Base-by-base conservation (phyloP, 208 protist genomes). In the Trypanosoma rangeli region DNA sequence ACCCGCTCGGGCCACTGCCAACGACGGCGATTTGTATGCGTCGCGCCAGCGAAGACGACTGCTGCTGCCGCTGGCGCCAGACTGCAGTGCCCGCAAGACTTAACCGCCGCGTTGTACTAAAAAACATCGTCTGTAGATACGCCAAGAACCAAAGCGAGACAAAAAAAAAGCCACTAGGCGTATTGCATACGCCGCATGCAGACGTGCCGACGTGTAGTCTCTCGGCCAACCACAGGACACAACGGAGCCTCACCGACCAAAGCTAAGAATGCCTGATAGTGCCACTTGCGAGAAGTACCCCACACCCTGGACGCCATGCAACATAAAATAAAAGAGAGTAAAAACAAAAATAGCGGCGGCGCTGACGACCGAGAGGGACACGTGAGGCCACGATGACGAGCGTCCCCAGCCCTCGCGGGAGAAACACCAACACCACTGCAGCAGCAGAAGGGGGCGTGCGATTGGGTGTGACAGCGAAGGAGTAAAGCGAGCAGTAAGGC, bases 1-100 rank as follows among this genome's bases (percentile, higher is more conserved):
- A 98, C n/a, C 96, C 98, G 42, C 93, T 90, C 0, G 98, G 98
- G 2, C 98, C 98, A 62, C 89, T 96, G 37, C 98, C 98, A 9
- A 99, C 86, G 20, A 99, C 80, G 10, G 93, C 93, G 33, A 97
- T 87, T 69, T 97, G 89, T n/a, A 89, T 73, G 33, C 87, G 87
- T 37, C 77, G 69, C 49, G 63, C 29, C 54, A 26, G 18, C 50
- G 50, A 1, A 10, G 50, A 10, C 24, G 1, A 18, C 24, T 22
- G 50, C 24, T 29, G 1, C 9, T 55, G 20, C 50, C 24, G 16
- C 18, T 1, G 4, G 5, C 54, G 54, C 54, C 15, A 35, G 1
- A 58, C n/a, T 35, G 54, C 35, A 48, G 61, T 33, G 26, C n/a
- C 12, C 18, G 10, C 54, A 33, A 31, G 22, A 49, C 5, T 46